A percentile compares a stretch with the other conserved stretches of the same genome.
These are phyloP conservation scores for Aspergillus unguis DNA, from an alignment of 2,329 filamentous ascomycete genomes.

Conservation along the genomic window DNA sequence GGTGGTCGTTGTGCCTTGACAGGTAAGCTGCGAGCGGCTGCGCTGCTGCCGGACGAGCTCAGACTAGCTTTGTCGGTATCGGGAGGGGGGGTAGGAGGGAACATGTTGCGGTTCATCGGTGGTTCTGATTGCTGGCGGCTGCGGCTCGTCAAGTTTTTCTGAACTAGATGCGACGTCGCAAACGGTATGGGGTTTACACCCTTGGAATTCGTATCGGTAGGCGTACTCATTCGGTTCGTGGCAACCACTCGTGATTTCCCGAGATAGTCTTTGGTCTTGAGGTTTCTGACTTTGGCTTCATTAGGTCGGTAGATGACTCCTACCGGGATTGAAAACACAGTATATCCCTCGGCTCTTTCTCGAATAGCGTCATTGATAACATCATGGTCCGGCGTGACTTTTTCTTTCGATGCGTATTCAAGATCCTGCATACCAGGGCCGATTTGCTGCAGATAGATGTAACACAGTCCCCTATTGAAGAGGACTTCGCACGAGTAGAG, in stretches of 20 bases:
- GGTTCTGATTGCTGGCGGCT: conserved; percentile 79
- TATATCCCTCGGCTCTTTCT: conserved; percentile 95
- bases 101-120: conserved; percentile 72
- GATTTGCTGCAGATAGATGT: conserved; percentile 92
- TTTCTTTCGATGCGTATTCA: conserved; percentile 86
- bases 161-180: conserved; percentile 88
- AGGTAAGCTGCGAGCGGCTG: conserved; percentile 46
- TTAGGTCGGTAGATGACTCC: conserved; percentile 94
- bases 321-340: conserved; percentile 96
- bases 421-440: conserved; percentile 89
- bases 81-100: conserved; percentile 97
- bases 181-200: conserved; percentile 76
- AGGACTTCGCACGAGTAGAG: conserved; percentile 96
- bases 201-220: background rate
- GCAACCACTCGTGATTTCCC: conserved; percentile 94
- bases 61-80: conserved; percentile 66
- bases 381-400: conserved; percentile 92
- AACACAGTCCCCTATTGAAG: conserved; percentile 95
- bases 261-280: conserved; percentile 96
- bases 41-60: conserved; percentile 27
- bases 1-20: conserved; percentile 46
- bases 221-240: conserved; percentile 41
- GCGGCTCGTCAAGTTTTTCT: conserved; percentile 74
- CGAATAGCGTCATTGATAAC: conserved; percentile 96
- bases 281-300: conserved; percentile 95